Base-by-base conservation (phyloP, 768 basidiomycete genomes). In the Lactarius pseudohatsudake region DNA sequence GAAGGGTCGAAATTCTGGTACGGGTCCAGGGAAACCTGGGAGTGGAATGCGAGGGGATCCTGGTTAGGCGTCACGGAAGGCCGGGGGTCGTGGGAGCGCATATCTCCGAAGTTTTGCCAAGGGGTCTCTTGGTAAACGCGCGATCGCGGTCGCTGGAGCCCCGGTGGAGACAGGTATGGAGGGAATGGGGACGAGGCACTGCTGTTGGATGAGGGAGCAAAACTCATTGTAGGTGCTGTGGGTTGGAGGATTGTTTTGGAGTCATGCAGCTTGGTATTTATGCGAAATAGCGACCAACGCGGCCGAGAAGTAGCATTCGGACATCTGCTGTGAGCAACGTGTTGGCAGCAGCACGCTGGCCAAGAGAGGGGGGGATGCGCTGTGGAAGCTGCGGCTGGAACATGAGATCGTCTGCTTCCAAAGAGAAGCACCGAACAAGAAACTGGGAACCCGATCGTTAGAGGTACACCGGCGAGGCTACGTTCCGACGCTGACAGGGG, bases 221-320 rank as follows among this genome's bases (percentile, higher is more conserved):
- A 32, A 38, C 11, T 62, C 65, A 66, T 66, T 22, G 56, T 57
- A 15, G 20, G 30, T 13, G 28, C 5, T 43, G 43, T 22, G 61
- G 22, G 15, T 30, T 38, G 26, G 38, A 11, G 38, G 15, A 13
- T 57, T 5, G 28, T 61, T 26, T 22, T 58, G 58, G 1, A 15
- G 9, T 32, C 38, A 3, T 22, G 4, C 11, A 32, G 26, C 9
- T 18, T 4, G 7, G 43, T 3, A 34, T 41, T 53, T 66, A 57
- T 57, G 3, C 4, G n/a, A 13, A 7, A 1, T 32, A 2, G 38
- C 32, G 32, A 32, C 32, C 32, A 32, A 30, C 30, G 30, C 30
- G n/a, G n/a, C 22, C 11, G 36, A 22, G 47, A 53, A 53, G 50
- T 15, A 53, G 13, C 50, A 28, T 28, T 53, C 22, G 50, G 13